These are phyloP conservation scores for Allium cepa DNA, from an alignment of 106 monocot genomes.

Conservation along the genomic window DNA sequence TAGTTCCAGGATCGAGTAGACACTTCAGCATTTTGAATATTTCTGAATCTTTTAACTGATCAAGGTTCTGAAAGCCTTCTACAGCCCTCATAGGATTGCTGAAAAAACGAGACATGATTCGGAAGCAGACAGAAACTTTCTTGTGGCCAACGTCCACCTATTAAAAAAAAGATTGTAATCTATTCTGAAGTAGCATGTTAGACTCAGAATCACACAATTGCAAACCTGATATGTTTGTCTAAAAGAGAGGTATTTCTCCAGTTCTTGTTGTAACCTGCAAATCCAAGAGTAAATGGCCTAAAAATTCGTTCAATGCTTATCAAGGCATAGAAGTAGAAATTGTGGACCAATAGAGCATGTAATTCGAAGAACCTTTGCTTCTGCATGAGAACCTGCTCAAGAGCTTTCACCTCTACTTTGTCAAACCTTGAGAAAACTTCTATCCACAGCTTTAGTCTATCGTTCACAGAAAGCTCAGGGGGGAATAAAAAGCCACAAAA, in stretches of 20 bases:
- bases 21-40: constrained; percentile 67
- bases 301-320: constrained; percentile 30
- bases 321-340: constrained; percentile 20
- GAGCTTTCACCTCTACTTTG: constrained; percentile 86
- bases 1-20: constrained; percentile 63
- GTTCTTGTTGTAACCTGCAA: constrained; percentile 91
- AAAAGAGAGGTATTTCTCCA: constrained; percentile 81
- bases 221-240: constrained; percentile 72
- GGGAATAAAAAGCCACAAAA: constrained; percentile 76
- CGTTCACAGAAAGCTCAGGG: constrained; percentile 53
- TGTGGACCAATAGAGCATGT: neutral
- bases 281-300: constrained; percentile 55
- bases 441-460: constrained; percentile 76
- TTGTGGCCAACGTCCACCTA: constrained; percentile 18
- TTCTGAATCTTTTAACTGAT: constrained; percentile 82
- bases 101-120: constrained; percentile 83
- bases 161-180: constrained; percentile 7
- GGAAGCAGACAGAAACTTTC: constrained; percentile 52
- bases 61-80: constrained; percentile 73
- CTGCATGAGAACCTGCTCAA: constrained; percentile 84
- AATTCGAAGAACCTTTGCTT: constrained; percentile 70
- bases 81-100: constrained; percentile 70
- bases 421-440: constrained; percentile 56
- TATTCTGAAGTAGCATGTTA: neutral
- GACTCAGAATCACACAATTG: constrained; percentile 2